phyloP scores from a whole-genome alignment of 345 rosid species.

The Sonneratia caseolaris region DNA sequence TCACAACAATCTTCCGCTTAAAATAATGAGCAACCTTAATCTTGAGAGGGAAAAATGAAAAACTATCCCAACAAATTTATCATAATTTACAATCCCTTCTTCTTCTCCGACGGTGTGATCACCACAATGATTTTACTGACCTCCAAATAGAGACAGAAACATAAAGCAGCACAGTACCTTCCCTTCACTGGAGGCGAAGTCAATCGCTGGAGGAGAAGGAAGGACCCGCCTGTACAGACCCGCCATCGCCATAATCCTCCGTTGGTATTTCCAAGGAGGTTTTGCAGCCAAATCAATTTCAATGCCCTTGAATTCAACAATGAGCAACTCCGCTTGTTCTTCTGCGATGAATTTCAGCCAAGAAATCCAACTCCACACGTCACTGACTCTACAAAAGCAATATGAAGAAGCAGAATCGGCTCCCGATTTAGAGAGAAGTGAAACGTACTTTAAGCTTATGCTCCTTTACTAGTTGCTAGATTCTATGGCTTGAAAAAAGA shows the following conservation, averaged over 20 bases:
- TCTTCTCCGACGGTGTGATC: too few species aligned
- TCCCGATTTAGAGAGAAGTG: too few species aligned
- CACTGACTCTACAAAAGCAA: too few species aligned
- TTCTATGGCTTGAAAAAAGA: too few species aligned
- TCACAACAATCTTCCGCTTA: background rate
- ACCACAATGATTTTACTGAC: background rate
- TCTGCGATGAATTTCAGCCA: background rate
- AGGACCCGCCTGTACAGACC: conserved; percentile 56
- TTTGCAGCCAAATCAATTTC: background rate
- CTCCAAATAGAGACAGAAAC: background rate
- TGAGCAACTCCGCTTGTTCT: background rate
- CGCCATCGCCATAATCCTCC: conserved; percentile 45
- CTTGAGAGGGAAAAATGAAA: background rate
- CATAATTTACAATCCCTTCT: background rate
- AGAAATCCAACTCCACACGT: background rate
- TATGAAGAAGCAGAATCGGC: too few species aligned
- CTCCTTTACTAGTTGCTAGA: too few species aligned
- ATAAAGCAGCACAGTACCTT: conserved; percentile 30
- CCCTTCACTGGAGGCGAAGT: conserved; percentile 70
- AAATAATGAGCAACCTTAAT: background rate
- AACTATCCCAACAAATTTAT: background rate
- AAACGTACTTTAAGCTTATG: too few species aligned
- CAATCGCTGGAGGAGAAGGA: conserved; percentile 72
- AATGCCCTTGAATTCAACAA: background rate
- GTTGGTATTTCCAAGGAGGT: background rate